Evolutionary conservation across 192 early-diverging fungal genomes (phyloP).

Genomic region (Endogone sp.): DNA sequence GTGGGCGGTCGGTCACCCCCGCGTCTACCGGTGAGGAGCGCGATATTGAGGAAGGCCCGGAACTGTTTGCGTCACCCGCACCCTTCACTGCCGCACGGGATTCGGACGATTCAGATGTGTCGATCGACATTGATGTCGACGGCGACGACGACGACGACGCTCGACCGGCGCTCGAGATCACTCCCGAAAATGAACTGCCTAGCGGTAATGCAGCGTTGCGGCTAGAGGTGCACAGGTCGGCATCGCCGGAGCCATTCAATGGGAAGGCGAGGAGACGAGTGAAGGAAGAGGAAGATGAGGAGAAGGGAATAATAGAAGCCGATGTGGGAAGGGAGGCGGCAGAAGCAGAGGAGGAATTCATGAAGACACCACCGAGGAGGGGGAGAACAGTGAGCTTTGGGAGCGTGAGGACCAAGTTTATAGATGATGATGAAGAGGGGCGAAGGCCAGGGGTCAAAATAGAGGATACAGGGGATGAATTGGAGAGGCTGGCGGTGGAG

Average conservation of each 20-base stretch:
- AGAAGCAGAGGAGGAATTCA: not conserved
- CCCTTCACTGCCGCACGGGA: not conserved
- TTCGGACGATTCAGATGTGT: not conserved
- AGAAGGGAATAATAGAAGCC: not conserved
- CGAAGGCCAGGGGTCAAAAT: too few relatives aligned
- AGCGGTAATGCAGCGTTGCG: too few relatives aligned
- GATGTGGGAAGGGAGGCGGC: too few relatives aligned
- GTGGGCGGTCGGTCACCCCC: not conserved
- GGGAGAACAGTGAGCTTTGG: not conserved
- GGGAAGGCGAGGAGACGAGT: too few relatives aligned
- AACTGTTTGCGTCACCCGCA: too few relatives aligned
- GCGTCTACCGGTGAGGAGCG: too few relatives aligned
- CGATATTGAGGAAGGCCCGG: too few relatives aligned
- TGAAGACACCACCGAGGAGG: not conserved
- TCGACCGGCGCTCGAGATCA: too few relatives aligned
- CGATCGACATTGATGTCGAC: not conserved
- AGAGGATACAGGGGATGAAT: not conserved
- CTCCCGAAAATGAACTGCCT: too few relatives aligned
- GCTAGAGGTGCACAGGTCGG: too few relatives aligned
- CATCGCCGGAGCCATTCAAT: too few relatives aligned
- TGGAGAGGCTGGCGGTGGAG: not conserved
- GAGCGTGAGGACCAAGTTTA: not conserved
- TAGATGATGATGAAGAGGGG: not conserved
- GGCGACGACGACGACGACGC: not conserved
- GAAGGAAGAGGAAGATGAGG: not conserved